A percentile compares a stretch with the other conserved stretches of the same genome.
Evolutionary conservation across 2,329 filamentous ascomycete species (phyloP).

Genomic region (Sarocladiaceae sp.): DNA sequence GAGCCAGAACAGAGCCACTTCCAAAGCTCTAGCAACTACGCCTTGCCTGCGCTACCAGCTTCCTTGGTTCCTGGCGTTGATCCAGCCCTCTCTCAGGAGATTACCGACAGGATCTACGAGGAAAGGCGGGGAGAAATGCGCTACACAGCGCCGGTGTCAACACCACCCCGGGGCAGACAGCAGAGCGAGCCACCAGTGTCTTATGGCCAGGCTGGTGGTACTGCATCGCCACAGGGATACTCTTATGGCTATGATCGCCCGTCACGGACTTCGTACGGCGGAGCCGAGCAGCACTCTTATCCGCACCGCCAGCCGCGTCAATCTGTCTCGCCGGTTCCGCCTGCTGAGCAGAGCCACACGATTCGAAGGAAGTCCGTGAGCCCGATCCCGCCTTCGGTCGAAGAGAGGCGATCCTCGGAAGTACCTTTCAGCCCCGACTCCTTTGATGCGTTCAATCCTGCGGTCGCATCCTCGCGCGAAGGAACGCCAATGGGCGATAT

Average conservation of each 20-base stretch:
- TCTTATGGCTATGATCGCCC: slow-evolving; percentile 40
- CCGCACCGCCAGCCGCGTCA: slow-evolving; percentile 9
- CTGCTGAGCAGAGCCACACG: slow-evolving; percentile 37
- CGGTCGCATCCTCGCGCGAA: slow-evolving; percentile 31
- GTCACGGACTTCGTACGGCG: slow-evolving; percentile 31
- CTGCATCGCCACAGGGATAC: slow-evolving; percentile 19
- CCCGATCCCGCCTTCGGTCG: slow-evolving; percentile 51
- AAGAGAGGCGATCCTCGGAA: slow-evolving; percentile 40
- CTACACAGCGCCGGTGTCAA: slow-evolving; percentile 34
- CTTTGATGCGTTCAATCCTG: slow-evolving; percentile 66
- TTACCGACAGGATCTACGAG: slow-evolving; percentile 51
- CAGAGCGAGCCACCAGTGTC: slow-evolving; percentile 23
- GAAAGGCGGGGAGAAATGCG: slow-evolving; percentile 43
- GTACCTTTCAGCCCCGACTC: slow-evolving; percentile 70
- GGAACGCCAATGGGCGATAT: slow-evolving; percentile 11
- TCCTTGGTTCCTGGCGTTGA: slow-evolving; percentile 56
- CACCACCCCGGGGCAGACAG: slow-evolving; percentile 36
- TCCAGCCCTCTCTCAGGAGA: slow-evolving; percentile 46
- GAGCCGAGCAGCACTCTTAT: slow-evolving; percentile 16
- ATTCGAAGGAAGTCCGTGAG: slow-evolving; percentile 69
- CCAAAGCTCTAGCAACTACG: slow-evolving; percentile 30
- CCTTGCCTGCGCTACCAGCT: slow-evolving; percentile 43
- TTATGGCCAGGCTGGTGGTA: slow-evolving; percentile 14
- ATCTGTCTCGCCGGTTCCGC: slow-evolving; percentile 2
- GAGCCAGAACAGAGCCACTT: slow-evolving; percentile 23